Evolutionary conservation across 306 rosid genomes (phyloP).

Genomic region (Hylodesmum podocarpum): DNA sequence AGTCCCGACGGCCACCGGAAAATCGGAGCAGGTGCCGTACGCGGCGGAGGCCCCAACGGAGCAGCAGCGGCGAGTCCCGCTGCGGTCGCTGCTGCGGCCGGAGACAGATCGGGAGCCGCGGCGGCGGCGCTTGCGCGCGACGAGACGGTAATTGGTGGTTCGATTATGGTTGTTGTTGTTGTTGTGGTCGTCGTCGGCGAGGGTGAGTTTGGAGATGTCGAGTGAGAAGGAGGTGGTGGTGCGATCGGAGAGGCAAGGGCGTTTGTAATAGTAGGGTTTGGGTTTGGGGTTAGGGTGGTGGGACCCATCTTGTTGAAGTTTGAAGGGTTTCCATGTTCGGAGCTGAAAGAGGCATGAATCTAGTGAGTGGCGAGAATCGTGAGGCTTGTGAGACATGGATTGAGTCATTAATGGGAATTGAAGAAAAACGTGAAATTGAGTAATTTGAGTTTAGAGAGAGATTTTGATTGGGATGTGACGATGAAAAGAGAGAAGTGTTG

Average conservation of each 20-base stretch:
- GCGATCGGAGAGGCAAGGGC: constrained; percentile 93
- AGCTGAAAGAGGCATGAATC: constrained; percentile 72
- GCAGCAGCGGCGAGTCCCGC: constrained; percentile 86
- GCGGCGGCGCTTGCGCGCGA: constrained; percentile 82
- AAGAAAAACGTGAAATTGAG: neutral
- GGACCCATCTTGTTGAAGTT: constrained; percentile 47
- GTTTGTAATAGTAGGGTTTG: constrained; percentile 41
- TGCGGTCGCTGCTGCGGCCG: constrained; percentile 96
- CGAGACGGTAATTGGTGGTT: constrained; percentile 46
- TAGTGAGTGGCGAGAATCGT: constrained; percentile 60
- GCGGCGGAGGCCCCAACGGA: constrained; percentile 95
- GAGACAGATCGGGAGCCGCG: constrained; percentile 93
- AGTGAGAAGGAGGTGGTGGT: constrained; percentile 61
- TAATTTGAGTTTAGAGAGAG: neutral
- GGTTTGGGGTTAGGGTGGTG: neutral
- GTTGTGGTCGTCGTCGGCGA: constrained; percentile 63
- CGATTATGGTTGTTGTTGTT: constrained; percentile 1
- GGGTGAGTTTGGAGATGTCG: constrained; percentile 69
- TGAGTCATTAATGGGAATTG: constrained; percentile 5
- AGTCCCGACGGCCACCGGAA: constrained; percentile 87
- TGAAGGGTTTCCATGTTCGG: constrained; percentile 80
- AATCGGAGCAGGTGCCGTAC: constrained; percentile 91
- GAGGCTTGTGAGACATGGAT: constrained; percentile 64
- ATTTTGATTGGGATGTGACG: neutral
- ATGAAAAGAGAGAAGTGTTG: neutral